These are phyloP conservation scores for Styphnolobium japonicum DNA, from an alignment of 306 rosid genomes.

Conservation along the genomic window DNA sequence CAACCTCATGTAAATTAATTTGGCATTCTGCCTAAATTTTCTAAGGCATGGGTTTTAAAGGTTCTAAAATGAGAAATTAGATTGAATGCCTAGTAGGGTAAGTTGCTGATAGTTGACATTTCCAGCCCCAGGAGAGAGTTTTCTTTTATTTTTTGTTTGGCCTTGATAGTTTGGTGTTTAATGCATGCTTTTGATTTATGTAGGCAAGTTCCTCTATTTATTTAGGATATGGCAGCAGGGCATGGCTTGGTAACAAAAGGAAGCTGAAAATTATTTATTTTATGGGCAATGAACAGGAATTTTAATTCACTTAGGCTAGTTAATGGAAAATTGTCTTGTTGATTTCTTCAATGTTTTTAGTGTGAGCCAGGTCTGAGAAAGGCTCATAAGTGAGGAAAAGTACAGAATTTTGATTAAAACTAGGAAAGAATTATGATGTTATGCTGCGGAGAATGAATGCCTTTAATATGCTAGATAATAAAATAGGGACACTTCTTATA, in stretches of 20 bases:
- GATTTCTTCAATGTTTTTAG: background rate
- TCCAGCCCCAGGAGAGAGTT: background rate
- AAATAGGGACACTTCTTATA: background rate
- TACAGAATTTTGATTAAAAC: background rate
- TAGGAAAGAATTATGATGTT: background rate
- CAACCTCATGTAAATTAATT: background rate
- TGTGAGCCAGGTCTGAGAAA: background rate
- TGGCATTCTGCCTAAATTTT: constrained; percentile 1
- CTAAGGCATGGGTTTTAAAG: background rate
- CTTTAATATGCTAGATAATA: background rate
- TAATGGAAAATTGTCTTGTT: background rate
- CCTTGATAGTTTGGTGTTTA: background rate
- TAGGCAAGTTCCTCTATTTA: background rate
- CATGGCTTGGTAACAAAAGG: background rate
- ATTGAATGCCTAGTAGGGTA: background rate
- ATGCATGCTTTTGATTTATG: background rate
- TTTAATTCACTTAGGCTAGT: background rate
- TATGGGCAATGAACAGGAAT: background rate
- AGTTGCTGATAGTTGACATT: background rate
- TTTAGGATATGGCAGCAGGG: background rate
- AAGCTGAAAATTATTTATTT: background rate
- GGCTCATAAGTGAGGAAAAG: background rate
- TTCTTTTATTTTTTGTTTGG: background rate
- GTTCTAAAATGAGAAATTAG: background rate
- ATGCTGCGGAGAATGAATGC: background rate